Percentiles rank a stretch among this genome's conserved stretches.
These are phyloP conservation scores for Vitis hybrid DNA, from an alignment of 177 flowering plant species.

Conservation along the genomic window DNA sequence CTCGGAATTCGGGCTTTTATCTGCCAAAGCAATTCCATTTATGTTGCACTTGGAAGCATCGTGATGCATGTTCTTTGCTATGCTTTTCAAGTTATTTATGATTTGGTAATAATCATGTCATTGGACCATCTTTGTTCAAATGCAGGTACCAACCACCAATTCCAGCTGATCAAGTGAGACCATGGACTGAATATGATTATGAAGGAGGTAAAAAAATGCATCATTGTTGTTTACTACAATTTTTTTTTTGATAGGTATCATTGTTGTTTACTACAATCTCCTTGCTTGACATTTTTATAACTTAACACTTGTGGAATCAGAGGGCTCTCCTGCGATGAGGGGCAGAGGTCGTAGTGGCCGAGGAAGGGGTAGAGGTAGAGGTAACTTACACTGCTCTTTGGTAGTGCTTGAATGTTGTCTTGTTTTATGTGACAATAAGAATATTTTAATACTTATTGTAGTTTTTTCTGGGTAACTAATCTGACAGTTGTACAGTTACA, in stretches of 20 bases:
- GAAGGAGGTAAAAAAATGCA: constrained; percentile 47
- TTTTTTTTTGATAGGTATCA: background rate
- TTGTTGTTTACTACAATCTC: background rate
- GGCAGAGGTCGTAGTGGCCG: constrained; percentile 64
- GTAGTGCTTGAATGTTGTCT: background rate
- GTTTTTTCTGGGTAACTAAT: too few relatives aligned
- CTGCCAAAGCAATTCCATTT: too few relatives aligned
- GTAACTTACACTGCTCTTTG: constrained; percentile 21
- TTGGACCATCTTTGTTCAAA: background rate
- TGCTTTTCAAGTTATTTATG: background rate
- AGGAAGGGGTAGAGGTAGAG: constrained; percentile 56
- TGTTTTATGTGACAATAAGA: background rate
- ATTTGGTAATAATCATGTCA: background rate
- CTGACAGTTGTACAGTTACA: too few relatives aligned
- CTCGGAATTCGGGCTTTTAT: too few relatives aligned
- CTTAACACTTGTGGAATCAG: constrained; percentile 16
- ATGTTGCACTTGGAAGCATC: background rate
- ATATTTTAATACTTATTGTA: background rate
- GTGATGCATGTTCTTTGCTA: background rate
- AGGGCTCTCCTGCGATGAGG: constrained; percentile 43
- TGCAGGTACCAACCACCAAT: constrained; percentile 66
- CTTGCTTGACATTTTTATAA: background rate
- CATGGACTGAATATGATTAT: constrained; percentile 46
- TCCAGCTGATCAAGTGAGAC: constrained; percentile 61
- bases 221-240: background rate